Evolutionary conservation across 2,329 filamentous ascomycete species (phyloP).

Genomic region (Paecilomyces niveus): DNA sequence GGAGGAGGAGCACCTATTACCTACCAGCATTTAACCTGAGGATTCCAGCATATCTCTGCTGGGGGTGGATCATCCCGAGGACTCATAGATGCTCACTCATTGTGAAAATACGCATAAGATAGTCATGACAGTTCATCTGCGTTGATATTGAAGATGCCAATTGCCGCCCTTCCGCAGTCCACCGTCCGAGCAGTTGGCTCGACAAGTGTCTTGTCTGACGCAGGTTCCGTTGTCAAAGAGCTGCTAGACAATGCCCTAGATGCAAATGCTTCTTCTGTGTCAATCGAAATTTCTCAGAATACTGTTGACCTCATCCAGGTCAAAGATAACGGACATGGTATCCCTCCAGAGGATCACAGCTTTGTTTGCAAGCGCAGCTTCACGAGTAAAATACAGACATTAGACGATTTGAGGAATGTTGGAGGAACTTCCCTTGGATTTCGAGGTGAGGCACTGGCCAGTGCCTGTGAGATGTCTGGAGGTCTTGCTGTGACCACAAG

Average conservation of each 20-base stretch:
- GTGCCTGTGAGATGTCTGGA: conserved; percentile 52
- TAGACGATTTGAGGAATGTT: conserved; percentile 49
- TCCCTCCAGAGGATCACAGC: conserved; percentile 48
- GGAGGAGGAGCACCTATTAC: background rate
- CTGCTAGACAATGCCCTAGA: conserved; percentile 63
- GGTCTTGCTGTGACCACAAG: conserved; percentile 49
- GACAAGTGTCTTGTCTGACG: conserved; percentile 50
- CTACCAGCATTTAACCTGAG: background rate
- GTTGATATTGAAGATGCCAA: conserved; percentile 34
- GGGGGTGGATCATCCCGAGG: background rate
- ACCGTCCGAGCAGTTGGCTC: conserved; percentile 49
- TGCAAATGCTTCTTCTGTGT: conserved; percentile 51
- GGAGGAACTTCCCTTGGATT: conserved; percentile 56
- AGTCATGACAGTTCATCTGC: background rate
- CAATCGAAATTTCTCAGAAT: conserved; percentile 53
- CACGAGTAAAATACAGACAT: conserved; percentile 57
- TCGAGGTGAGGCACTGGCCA: conserved; percentile 58
- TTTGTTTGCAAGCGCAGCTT: conserved; percentile 51
- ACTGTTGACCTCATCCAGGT: conserved; percentile 57
- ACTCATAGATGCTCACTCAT: background rate
- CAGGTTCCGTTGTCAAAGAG: conserved; percentile 55
- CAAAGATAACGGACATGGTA: conserved; percentile 58
- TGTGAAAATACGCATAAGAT: background rate
- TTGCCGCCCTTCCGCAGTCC: conserved; percentile 34
- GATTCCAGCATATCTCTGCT: background rate